Base-by-base conservation (phyloP, 179 eudicot species). In the Vitellaria paradoxa region DNA sequence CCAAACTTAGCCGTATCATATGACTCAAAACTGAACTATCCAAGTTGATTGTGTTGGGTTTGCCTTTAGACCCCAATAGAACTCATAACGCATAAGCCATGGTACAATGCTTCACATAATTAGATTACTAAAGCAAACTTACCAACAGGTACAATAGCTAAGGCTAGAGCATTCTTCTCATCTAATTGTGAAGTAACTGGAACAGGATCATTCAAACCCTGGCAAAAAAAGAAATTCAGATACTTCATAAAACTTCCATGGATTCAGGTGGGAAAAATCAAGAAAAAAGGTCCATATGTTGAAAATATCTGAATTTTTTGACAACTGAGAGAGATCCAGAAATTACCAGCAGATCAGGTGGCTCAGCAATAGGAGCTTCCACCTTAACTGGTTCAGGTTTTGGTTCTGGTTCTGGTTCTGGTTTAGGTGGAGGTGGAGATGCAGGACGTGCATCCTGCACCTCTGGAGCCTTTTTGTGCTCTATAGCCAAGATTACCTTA, bases 301-400 rank as follows among this genome's bases (percentile, higher is more conserved):
- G 66, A 57, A 9, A 52, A 53, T 6, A 24, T 15, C 4, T 42
- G 60, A 52, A 55, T 55, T 42, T 20, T 60, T 42, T 9, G 4
- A n/a, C 7, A 40, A 6, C 37, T n/a, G 40, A 60, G 55, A 30
- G 53, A 70, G 73, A 13, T 52, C 3, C 47, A 24, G 72, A 72
- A 69, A 65, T 86, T 89, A 96, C 98, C 98, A 96, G 82, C 64
- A 96, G 77, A 91, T 96, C 99, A 23, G 96, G 96, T 69, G 92
- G 84, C 84, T 89, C 88, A 59, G 82, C 82, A 82, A 83, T 86
- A 26, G 88, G 86, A 81, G 91, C 89, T 82, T 88, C 94, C 70
- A 85, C 89, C 80, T 89, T 89, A 59, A 85, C 90, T 46, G 90
- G 90, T 81, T 91, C 96, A 24, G 91, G 88, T 81, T 88, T 91